These are phyloP conservation scores for Candida insectalens DNA, from an alignment of 805 yeast genomes.

Conservation along the genomic window DNA sequence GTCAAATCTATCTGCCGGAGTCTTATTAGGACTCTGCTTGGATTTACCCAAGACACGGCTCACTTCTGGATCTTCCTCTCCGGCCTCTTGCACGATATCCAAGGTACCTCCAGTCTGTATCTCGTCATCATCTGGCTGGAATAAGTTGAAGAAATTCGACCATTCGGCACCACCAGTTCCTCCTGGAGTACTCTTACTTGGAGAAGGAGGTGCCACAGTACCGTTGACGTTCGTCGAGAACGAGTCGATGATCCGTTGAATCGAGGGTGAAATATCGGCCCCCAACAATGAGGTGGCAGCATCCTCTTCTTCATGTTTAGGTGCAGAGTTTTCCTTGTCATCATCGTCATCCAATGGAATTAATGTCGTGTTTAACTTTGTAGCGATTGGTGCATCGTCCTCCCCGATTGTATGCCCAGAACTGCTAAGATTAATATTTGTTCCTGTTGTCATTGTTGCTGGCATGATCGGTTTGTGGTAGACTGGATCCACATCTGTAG, in stretches of 20 bases:
- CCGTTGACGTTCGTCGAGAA: slow-evolving; percentile 10
- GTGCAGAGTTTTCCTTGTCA: slow-evolving; percentile 21
- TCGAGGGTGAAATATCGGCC: slow-evolving; percentile 24
- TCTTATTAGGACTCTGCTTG: slow-evolving; percentile 13
- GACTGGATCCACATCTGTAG: background rate
- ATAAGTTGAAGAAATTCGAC: slow-evolving; percentile 20
- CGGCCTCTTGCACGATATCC: background rate
- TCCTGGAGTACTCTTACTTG: slow-evolving; percentile 15
- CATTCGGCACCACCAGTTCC: slow-evolving; percentile 15
- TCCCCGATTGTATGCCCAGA: slow-evolving; percentile 4
- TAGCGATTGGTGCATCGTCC: slow-evolving; percentile 36
- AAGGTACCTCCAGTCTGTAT: slow-evolving; percentile 2
- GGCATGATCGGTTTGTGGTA: background rate
- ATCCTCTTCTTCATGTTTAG: background rate
- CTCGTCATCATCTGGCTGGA: slow-evolving; percentile 17
- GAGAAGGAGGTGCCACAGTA: slow-evolving; percentile 15
- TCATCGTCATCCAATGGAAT: slow-evolving; percentile 38
- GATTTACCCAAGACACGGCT: slow-evolving; percentile 11
- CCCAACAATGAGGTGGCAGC: slow-evolving; percentile 5
- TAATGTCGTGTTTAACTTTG: slow-evolving; percentile 43
- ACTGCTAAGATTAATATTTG: background rate
- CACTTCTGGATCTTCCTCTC: slow-evolving; percentile 17
- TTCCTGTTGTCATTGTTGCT: background rate
- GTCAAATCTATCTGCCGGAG: slow-evolving; percentile 20
- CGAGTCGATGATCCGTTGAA: slow-evolving; percentile 24